Conservation (phyloP, 139 green algal species). For the Micractinium sp. region DNA sequence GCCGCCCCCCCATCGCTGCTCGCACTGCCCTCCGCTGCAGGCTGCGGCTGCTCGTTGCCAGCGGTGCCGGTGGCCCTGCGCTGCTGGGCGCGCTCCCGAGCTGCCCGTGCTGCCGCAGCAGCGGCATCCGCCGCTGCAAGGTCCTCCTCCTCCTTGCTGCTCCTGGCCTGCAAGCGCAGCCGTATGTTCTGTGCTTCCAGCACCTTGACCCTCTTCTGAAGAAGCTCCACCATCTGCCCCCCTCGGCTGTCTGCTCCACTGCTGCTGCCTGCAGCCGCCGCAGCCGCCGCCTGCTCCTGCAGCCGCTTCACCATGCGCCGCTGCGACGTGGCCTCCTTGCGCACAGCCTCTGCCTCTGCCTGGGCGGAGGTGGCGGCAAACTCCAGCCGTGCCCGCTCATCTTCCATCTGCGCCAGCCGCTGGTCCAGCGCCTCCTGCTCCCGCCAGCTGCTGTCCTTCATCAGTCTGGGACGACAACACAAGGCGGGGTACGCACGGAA, state of each 20-base stretch:
- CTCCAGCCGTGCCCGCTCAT: conserved; percentile 34
- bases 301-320: conserved; percentile 37
- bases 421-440: conserved; percentile 51
- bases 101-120: not conserved
- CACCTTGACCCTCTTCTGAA: conserved; percentile 58
- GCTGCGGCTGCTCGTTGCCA: not conserved
- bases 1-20: not conserved
- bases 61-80: not conserved
- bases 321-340: conserved; percentile 35
- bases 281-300: conserved; percentile 25
- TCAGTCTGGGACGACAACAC: conserved; percentile 41
- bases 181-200: conserved; percentile 60
- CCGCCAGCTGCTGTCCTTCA: conserved; percentile 64
- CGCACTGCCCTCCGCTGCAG: not conserved
- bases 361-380: conserved; percentile 3
- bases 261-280: conserved; percentile 20
- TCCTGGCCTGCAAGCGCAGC: conserved; percentile 41
- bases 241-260: conserved; percentile 32
- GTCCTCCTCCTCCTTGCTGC: conserved; percentile 20
- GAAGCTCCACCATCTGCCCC: conserved; percentile 57
- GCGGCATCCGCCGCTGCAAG: conserved; percentile 9
- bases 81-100: not conserved
- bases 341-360: conserved; percentile 10
- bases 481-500: not conserved
- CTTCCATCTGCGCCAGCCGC: conserved; percentile 32